phyloP scores from a whole-genome alignment of 208 protist species.

The Trypanosoma mega region DNA sequence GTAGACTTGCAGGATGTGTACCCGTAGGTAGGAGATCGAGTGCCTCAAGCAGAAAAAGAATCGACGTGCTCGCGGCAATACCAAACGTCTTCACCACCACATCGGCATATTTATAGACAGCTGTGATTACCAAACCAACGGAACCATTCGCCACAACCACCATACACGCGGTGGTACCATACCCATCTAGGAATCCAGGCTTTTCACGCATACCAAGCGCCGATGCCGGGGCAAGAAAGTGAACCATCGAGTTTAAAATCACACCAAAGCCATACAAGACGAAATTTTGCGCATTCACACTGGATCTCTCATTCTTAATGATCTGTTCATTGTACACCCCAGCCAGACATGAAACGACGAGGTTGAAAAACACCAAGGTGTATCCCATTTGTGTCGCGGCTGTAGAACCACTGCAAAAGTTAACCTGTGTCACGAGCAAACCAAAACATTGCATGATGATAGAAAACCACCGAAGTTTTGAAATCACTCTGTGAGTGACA shows the following conservation, averaged over 20 bases:
- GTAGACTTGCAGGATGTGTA: background rate
- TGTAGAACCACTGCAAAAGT: slow-evolving; percentile 13
- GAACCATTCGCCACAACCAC: slow-evolving; percentile 16
- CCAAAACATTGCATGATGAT: slow-evolving; percentile 17
- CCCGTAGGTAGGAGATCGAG: slow-evolving; percentile 9
- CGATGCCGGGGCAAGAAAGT: background rate
- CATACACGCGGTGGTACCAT: background rate
- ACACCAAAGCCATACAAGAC: slow-evolving; percentile 18
- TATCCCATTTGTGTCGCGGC: slow-evolving; percentile 1
- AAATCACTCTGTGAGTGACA: slow-evolving; percentile 2
- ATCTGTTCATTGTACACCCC: slow-evolving; percentile 24
- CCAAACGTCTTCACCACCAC: slow-evolving; percentile 26
- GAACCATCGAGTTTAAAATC: slow-evolving; percentile 1
- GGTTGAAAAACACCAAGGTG: slow-evolving; percentile 1
- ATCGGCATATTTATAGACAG: slow-evolving; percentile 26
- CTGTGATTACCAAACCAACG: slow-evolving; percentile 16
- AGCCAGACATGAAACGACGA: slow-evolving; percentile 14
- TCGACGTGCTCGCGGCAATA: slow-evolving; percentile 9
- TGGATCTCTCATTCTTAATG: slow-evolving; percentile 12
- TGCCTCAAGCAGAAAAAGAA: slow-evolving; percentile 15
- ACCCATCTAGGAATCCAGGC: slow-evolving; percentile 18
- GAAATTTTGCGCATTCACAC: slow-evolving; percentile 22
- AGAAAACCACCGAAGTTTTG: slow-evolving; percentile 11
- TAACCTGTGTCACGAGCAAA: slow-evolving; percentile 14
- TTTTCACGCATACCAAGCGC: background rate